Base-by-base conservation (phyloP, 2,329 filamentous ascomycete genomes). In the Hypoxylon sp. region DNA sequence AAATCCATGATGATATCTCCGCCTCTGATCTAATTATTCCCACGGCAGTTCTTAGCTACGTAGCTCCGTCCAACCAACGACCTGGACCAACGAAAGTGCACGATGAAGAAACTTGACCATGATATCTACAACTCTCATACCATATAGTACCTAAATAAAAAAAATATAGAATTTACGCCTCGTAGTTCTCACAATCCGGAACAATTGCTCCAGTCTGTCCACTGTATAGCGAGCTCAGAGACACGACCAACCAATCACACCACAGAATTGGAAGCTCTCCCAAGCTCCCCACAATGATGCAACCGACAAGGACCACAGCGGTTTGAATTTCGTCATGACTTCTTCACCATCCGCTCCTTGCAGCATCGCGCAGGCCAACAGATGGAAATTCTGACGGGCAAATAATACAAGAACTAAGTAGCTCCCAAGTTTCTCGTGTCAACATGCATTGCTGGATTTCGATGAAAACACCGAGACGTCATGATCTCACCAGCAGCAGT, bases 401-500 rank as follows among this genome's bases (percentile, higher is more conserved):
- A n/a, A n/a, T n/a, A 13, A 36, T 53, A 54, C 37, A 51, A 49
- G 35, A 51, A 20, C 11, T 23, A 5, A 11, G 27, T 35, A 3
- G 12, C n/a, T 25, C 26, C 34, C 21, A 35, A n/a, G 11, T 20
- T 38, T n/a, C 27, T 26, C 45, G 11, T 31, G 9, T 20, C 13
- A 32, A 42, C 11, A 60, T 60, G 55, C 25, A 32, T 20, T 26
- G 12, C 48, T 29, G 9, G 35, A 12, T 31, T 36, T 41, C n/a
- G 42, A 57, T 49, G 30, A 46, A 50, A 56, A 50, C 51, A 57
- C 31, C 20, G 31, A 47, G 50, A 60, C 60, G 60, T 60, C 60
- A 65, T 65, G 61, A 63, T 56, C 31, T 63, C 60, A 35, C 58
- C 57, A 9, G 25, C 50, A 8, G 12, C 57, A 9, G 25, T 51